Evolutionary conservation across 805 yeast species (phyloP).

Genomic region (Lipomyces spencermartinsiae): DNA sequence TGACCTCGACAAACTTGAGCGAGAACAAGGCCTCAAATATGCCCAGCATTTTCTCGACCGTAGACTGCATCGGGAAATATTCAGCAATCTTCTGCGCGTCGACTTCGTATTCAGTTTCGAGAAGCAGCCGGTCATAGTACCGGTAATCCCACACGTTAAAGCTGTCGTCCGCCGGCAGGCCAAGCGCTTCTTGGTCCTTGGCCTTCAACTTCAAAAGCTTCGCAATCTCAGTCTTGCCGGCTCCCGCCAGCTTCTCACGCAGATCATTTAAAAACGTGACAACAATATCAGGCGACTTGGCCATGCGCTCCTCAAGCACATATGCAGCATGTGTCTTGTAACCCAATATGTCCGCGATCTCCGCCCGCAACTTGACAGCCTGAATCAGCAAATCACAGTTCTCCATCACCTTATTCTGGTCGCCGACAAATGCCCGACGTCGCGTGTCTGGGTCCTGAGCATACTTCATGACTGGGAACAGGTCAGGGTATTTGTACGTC

Average conservation of each 20-base stretch:
- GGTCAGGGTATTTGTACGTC: slow-evolving; percentile 82
- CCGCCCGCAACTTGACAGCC: slow-evolving; percentile 66
- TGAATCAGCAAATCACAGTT: slow-evolving; percentile 67
- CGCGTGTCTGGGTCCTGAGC: slow-evolving; percentile 71
- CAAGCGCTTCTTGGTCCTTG: slow-evolving; percentile 56
- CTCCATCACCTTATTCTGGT: slow-evolving; percentile 69
- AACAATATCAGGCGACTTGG: slow-evolving; percentile 69
- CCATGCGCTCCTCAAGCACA: slow-evolving; percentile 80
- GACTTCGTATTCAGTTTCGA: slow-evolving; percentile 72
- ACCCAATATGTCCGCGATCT: slow-evolving; percentile 68
- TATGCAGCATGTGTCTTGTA: slow-evolving; percentile 72
- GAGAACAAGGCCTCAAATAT: slow-evolving; percentile 74
- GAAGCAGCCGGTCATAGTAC: slow-evolving; percentile 67
- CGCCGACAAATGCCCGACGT: slow-evolving; percentile 66
- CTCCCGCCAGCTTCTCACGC: slow-evolving; percentile 60
- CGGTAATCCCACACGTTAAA: slow-evolving; percentile 76
- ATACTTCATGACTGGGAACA: slow-evolving; percentile 76
- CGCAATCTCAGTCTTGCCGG: slow-evolving; percentile 62
- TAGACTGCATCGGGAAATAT: slow-evolving; percentile 75
- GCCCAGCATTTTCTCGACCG: slow-evolving; percentile 70
- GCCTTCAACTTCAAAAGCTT: slow-evolving; percentile 59
- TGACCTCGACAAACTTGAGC: slow-evolving; percentile 65
- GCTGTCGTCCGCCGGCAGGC: slow-evolving; percentile 48
- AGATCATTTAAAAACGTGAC: slow-evolving; percentile 66
- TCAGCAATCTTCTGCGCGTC: slow-evolving; percentile 75